Conservation (phyloP, 768 basidiomycete species). For the Suillus spraguei region DNA sequence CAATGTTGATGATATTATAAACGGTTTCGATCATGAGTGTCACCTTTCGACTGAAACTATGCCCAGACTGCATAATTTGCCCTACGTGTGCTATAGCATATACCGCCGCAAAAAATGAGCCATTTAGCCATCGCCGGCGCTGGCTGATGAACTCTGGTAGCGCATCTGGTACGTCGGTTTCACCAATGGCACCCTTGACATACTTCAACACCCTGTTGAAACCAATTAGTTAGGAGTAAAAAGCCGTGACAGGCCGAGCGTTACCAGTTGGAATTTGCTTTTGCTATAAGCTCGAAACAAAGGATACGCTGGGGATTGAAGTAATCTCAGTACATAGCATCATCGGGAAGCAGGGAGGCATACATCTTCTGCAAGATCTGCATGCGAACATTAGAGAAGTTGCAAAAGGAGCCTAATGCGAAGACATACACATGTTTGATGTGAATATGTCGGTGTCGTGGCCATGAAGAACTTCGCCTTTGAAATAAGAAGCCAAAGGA, state of each 20-base stretch:
- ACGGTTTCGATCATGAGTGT: constrained; percentile 78
- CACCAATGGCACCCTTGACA: constrained; percentile 90
- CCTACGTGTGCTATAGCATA: constrained; percentile 84
- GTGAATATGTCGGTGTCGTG: constrained; percentile 91
- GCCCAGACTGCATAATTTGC: constrained; percentile 44
- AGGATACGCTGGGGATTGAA: constrained; percentile 66
- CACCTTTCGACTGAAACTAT: constrained; percentile 74
- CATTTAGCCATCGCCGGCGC: constrained; percentile 86
- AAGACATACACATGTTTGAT: constrained; percentile 87
- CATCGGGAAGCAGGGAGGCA: constrained; percentile 22
- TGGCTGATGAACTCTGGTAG: constrained; percentile 94
- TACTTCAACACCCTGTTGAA: constrained; percentile 88
- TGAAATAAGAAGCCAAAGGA: constrained; percentile 95
- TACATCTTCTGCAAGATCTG: constrained; percentile 91
- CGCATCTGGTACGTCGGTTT: constrained; percentile 92
- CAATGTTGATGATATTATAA: constrained; percentile 85
- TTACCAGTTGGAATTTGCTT: constrained; percentile 77
- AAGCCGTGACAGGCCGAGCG: constrained; percentile 21
- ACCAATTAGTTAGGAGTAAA: constrained; percentile 12
- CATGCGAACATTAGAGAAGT: constrained; percentile 16
- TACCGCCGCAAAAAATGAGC: constrained; percentile 93
- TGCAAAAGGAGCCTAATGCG: background rate
- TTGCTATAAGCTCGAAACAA: constrained; percentile 80
- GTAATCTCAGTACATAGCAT: constrained; percentile 11
- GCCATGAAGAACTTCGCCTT: constrained; percentile 87